These are phyloP conservation scores for Nicotiana undulata DNA, from an alignment of 257 asterid genomes.

Conservation along the genomic window DNA sequence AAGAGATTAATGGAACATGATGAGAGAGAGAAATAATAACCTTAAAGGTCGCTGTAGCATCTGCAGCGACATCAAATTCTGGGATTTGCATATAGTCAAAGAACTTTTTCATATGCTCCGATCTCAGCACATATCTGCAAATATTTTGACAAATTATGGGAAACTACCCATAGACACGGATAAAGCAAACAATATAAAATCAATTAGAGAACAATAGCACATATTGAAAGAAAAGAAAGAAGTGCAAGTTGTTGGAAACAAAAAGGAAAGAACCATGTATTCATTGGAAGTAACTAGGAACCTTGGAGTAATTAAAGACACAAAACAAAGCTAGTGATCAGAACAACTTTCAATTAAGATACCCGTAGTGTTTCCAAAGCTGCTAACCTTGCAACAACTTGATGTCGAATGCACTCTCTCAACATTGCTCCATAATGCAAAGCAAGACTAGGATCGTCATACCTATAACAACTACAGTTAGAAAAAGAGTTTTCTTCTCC, in stretches of 20 bases:
- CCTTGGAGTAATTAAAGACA: background rate
- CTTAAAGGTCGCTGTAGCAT: constrained; percentile 85
- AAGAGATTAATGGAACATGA: background rate
- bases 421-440: constrained; percentile 86
- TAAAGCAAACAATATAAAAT: background rate
- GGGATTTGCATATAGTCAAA: constrained; percentile 79
- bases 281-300: background rate
- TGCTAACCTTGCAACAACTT: constrained; percentile 66
- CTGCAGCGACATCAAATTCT: constrained; percentile 92
- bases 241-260: background rate
- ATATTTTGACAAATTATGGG: background rate
- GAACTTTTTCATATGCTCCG: constrained; percentile 57
- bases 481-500: background rate
- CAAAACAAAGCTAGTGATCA: background rate
- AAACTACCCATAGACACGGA: background rate
- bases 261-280: background rate
- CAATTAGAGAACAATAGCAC: background rate
- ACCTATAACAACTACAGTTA: constrained; percentile 29
- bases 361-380: background rate
- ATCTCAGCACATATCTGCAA: constrained; percentile 58
- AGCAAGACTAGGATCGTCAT: constrained; percentile 65
- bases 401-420: constrained; percentile 91
- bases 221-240: background rate
- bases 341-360: background rate
- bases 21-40: constrained; percentile 21